Percentiles rank a stretch among this genome's conserved stretches.
phyloP scores from a whole-genome alignment of 73 alveolate genomes.

The Strombidium stylifer region DNA sequence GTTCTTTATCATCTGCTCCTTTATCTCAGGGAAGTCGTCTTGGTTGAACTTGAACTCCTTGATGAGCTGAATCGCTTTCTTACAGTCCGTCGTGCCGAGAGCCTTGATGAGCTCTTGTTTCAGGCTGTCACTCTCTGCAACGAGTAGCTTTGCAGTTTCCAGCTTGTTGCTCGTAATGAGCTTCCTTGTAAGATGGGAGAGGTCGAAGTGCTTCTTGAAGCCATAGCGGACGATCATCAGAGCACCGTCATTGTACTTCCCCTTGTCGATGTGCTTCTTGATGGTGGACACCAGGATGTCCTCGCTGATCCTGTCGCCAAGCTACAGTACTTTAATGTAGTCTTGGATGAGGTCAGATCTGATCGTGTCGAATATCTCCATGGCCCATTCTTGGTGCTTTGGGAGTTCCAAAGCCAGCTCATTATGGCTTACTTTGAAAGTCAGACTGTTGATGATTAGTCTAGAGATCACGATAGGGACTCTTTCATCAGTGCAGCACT shows the following conservation, averaged over 20 bases:
- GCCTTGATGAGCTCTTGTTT: neutral
- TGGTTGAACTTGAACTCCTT: conserved; percentile 36
- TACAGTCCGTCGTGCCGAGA: conserved; percentile 40
- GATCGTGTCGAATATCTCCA: conserved; percentile 1
- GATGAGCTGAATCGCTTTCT: conserved; percentile 40
- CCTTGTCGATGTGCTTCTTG: neutral
- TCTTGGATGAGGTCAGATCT: conserved; percentile 7
- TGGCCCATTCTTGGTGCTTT: neutral
- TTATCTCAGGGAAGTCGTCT: conserved; percentile 41
- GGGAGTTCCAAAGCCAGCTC: too few relatives aligned
- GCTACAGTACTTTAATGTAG: conserved; percentile 1
- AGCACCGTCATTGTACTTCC: conserved; percentile 13
- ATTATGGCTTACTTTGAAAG: conserved; percentile 9
- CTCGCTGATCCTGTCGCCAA: neutral
- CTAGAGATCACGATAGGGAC: conserved; percentile 13
- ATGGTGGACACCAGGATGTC: conserved; percentile 2
- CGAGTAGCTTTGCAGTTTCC: conserved; percentile 2
- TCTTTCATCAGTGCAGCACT: conserved; percentile 8
- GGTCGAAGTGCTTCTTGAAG: neutral
- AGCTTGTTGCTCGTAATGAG: conserved; percentile 1
- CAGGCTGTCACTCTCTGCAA: neutral
- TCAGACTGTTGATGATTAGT: neutral
- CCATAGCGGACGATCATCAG: conserved; percentile 2
- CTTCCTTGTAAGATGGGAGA: neutral
- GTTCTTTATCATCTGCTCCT: conserved; percentile 32